Evolutionary conservation across 2,329 filamentous ascomycete genomes (phyloP), one percentile per base, ranked within the genome.

Genomic region (Epichloe elymi): DNA sequence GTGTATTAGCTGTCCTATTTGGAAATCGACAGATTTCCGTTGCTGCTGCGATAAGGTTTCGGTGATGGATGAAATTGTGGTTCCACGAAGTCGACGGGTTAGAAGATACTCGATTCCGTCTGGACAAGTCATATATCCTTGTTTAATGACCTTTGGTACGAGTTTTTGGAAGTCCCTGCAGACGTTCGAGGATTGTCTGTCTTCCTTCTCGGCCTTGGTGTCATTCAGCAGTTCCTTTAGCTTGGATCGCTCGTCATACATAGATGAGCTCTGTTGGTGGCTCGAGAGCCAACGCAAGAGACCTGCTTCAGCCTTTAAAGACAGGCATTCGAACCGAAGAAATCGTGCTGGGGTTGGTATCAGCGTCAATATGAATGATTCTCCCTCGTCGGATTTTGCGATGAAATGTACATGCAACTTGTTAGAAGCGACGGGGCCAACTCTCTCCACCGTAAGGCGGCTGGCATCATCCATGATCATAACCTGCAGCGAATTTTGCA

Each of bases 1-100:
- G 3, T 73, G 68, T 39, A 74, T 59, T 7, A 80, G 58, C 14
- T 62, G 64, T 5, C 76, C 76, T 37, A 66, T 65, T 51, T 79
- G 74, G 51, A 67, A 72, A 48, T 78, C 67, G 36, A 78, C 57
- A 1, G 56, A 49, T 26, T 54, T 61, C 15, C 66, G 67, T 53
- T 75, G 68, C 1, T 57, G 39, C 4, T 45, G 46, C 1, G 62
- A 65, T 11, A 74, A 59, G 0, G 68, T 60, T 2, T 56, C 4
- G 59, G 46, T 2, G 74, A 48, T 58, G 2, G 63, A 56, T 5
- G 68, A 60, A n/a, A 78, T 59, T 1, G 68, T 57, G 1, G 59
- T 59, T 4, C 73, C 74, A 33, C 52, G 55, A 1, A 64, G 60
- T 14, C 69, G 67, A 15, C 61, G 61, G 46, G 69, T 69, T 39